A percentile compares a stretch with the other conserved stretches of the same genome.
These are phyloP conservation scores for Xylaria grammica DNA, from an alignment of 495 filamentous ascomycete species.

Conservation along the genomic window DNA sequence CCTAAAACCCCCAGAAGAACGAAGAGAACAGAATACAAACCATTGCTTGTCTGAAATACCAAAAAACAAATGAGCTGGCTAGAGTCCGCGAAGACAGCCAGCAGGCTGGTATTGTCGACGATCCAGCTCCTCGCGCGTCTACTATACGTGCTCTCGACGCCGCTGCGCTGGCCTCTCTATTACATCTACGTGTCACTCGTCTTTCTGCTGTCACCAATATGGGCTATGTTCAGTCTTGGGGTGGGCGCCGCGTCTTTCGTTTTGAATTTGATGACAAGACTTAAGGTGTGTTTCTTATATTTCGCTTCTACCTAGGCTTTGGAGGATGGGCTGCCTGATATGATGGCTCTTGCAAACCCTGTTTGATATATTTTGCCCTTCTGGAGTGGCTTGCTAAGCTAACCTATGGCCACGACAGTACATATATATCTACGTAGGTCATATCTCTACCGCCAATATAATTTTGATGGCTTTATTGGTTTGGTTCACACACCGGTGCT, in stretches of 20 bases:
- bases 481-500: background rate
- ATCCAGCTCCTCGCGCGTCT: slow-evolving; percentile 27
- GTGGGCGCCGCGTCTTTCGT: slow-evolving; percentile 26
- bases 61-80: slow-evolving; percentile 29
- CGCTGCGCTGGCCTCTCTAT: slow-evolving; percentile 41
- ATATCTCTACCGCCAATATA: background rate
- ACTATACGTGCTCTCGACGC: slow-evolving; percentile 40
- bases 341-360: background rate
- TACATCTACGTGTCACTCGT: slow-evolving; percentile 41
- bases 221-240: slow-evolving; percentile 41
- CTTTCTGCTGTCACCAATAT: slow-evolving; percentile 41
- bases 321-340: background rate
- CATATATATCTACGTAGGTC: slow-evolving; percentile 62
- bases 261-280: slow-evolving; percentile 54
- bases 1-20: background rate
- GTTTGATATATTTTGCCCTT: background rate
- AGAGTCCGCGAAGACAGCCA: slow-evolving; percentile 28
- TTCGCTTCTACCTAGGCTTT: slow-evolving; percentile 14
- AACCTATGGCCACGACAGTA: slow-evolving; percentile 49
- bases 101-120: slow-evolving; percentile 37
- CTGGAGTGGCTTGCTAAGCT: slow-evolving; percentile 24
- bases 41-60: no score
- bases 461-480: no score
- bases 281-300: slow-evolving; percentile 62
- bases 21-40: no score